A percentile compares a stretch with the other conserved stretches of the same genome.
phyloP scores from a whole-genome alignment of 2,329 filamentous ascomycete species.

The Macrophomina tecta region DNA sequence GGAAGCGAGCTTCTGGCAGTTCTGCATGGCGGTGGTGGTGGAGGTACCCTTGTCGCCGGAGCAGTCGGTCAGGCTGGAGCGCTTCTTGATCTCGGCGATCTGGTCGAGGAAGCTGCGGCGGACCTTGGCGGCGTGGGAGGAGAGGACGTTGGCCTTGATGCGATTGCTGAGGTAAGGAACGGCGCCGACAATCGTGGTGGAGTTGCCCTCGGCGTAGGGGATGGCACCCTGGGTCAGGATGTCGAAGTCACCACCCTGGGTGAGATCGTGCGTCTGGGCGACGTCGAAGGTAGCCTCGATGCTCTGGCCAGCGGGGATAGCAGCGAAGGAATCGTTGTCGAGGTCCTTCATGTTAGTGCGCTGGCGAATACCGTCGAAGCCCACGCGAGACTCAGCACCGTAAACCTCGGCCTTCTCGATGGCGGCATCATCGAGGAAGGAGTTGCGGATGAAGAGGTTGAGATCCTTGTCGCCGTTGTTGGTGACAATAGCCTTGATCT shows the following conservation, averaged over 20 bases:
- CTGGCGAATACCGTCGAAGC: constrained; percentile 62
- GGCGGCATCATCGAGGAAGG: constrained; percentile 58
- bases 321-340: constrained; percentile 57
- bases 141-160: constrained; percentile 60
- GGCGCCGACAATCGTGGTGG: constrained; percentile 61
- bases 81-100: constrained; percentile 36
- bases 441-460: constrained; percentile 57
- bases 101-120: constrained; percentile 57
- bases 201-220: constrained; percentile 59
- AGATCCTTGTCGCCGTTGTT: constrained; percentile 59
- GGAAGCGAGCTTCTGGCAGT: constrained; percentile 61
- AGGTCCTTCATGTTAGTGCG: constrained; percentile 54
- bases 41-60: constrained; percentile 57
- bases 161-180: constrained; percentile 64
- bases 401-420: constrained; percentile 40
- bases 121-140: constrained; percentile 61
- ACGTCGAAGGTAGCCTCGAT: constrained; percentile 62
- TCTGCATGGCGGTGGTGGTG: constrained; percentile 59
- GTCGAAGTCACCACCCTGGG: constrained; percentile 59
- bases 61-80: constrained; percentile 59
- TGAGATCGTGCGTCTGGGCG: constrained; percentile 61
- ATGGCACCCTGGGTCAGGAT: constrained; percentile 64
- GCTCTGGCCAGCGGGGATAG: constrained; percentile 54
- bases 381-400: constrained; percentile 48
- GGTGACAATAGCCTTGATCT: constrained; percentile 60